A percentile compares a stretch with the other conserved stretches of the same genome.
Conservation (phyloP, 176 grass and related monocot species). For the Aegilops tauschii region DNA sequence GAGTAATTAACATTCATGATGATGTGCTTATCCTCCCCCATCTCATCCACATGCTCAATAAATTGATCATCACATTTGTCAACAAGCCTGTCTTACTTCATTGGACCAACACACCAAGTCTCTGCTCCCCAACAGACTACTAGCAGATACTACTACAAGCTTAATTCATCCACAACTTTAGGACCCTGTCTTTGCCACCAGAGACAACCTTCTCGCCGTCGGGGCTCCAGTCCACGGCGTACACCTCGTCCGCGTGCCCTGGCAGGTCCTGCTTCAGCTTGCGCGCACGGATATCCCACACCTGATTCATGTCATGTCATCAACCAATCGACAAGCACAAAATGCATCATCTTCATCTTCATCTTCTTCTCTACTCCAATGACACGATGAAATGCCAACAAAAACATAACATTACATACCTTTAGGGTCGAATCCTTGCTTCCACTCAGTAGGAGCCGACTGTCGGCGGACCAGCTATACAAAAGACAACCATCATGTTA, state of each 20-base stretch:
- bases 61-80: too few species aligned
- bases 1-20: background rate
- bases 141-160: background rate
- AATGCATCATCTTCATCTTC: background rate
- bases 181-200: conserved; percentile 76
- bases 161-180: conserved; percentile 96
- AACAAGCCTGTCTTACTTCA: too few species aligned
- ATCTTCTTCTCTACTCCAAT: background rate
- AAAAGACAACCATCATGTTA: background rate
- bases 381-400: background rate
- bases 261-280: conserved; percentile 59
- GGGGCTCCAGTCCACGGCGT: conserved; percentile 51
- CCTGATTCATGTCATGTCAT: conserved; percentile 18
- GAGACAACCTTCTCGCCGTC: conserved; percentile 83
- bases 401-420: conserved; percentile 34
- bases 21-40: too few species aligned
- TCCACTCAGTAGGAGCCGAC: conserved; percentile 95
- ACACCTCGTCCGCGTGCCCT: conserved; percentile 55
- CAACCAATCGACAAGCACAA: background rate
- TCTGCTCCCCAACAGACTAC: background rate
- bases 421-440: conserved; percentile 98
- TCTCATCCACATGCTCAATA: background rate
- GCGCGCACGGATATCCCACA: conserved; percentile 57
- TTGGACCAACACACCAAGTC: background rate
- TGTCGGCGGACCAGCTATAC: conserved; percentile 86